Evolutionary conservation across 129 eudicot species (phyloP).

Genomic region (Escallonia rubra): DNA sequence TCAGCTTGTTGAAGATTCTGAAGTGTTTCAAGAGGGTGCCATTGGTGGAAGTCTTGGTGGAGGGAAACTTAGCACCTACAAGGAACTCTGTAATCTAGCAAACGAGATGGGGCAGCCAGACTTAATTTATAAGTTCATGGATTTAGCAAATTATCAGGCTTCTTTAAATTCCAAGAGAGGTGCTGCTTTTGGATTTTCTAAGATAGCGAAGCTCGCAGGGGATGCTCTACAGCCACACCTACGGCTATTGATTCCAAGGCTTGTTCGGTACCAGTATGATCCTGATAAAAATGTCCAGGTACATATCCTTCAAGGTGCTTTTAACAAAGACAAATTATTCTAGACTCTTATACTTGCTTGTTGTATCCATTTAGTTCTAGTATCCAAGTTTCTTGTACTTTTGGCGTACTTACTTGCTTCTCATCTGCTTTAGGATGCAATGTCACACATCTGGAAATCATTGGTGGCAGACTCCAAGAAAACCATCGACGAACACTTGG

Average conservation of each 20-base stretch:
- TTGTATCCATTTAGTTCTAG: too few species aligned
- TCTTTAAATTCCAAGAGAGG: slow-evolving; percentile 94
- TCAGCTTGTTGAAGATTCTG: slow-evolving; percentile 91
- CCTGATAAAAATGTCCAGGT: slow-evolving; percentile 99
- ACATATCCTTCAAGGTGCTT: slow-evolving; percentile 8
- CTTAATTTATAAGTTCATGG: slow-evolving; percentile 92
- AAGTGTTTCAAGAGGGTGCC: slow-evolving; percentile 88
- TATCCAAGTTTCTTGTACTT: background rate
- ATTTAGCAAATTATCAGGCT: slow-evolving; percentile 92
- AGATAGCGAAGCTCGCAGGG: slow-evolving; percentile 95
- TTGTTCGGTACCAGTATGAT: slow-evolving; percentile 92
- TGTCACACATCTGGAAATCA: slow-evolving; percentile 96
- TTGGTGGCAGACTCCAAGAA: slow-evolving; percentile 80
- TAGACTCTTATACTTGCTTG: too few species aligned
- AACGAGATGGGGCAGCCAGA: slow-evolving; percentile 99
- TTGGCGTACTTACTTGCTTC: slow-evolving; percentile 2
- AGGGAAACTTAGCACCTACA: slow-evolving; percentile 91
- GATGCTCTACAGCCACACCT: slow-evolving; percentile 87
- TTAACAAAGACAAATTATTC: background rate
- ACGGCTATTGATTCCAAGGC: slow-evolving; percentile 75
- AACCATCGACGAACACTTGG: slow-evolving; percentile 82
- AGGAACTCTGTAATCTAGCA: slow-evolving; percentile 94
- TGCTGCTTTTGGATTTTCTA: slow-evolving; percentile 98
- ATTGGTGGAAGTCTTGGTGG: slow-evolving; percentile 90
- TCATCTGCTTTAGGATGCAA: slow-evolving; percentile 64